These are phyloP conservation scores for Termitomyces sp. DNA, from an alignment of 768 basidiomycete species.

Conservation along the genomic window DNA sequence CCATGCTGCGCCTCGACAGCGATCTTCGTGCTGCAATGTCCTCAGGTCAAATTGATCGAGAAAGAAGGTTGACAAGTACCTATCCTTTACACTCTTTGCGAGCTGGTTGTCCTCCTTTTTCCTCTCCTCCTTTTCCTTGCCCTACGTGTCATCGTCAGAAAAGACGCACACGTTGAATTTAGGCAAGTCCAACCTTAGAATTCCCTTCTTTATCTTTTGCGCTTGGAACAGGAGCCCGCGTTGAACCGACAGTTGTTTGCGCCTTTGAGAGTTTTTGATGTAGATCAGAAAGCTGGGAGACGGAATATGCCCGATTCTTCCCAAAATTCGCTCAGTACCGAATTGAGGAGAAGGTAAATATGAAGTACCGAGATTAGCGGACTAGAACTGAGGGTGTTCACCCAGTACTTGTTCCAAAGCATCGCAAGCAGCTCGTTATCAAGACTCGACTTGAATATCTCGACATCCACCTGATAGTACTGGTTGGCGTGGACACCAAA, in stretches of 20 bases:
- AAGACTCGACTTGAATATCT: conserved; percentile 89
- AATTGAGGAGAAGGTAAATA: background rate
- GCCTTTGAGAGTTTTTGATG: conserved; percentile 85
- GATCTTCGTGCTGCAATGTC: conserved; percentile 65
- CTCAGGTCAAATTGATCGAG: background rate
- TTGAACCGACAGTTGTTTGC: conserved; percentile 47
- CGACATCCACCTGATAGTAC: conserved; percentile 92
- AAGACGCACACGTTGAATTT: background rate
- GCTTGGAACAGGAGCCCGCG: conserved; percentile 51
- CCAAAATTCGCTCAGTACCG: background rate
- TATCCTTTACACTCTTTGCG: conserved; percentile 86
- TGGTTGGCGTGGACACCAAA: conserved; percentile 98
- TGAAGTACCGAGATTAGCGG: conserved; percentile 76
- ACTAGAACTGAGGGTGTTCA: conserved; percentile 92
- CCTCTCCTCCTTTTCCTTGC: conserved; percentile 60
- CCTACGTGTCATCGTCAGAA: conserved; percentile 12
- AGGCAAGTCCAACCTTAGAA: conserved; percentile 35
- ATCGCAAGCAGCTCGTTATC: conserved; percentile 85
- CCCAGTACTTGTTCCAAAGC: conserved; percentile 99
- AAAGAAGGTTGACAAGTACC: conserved; percentile 37
- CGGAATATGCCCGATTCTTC: conserved; percentile 94
- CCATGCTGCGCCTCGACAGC: conserved; percentile 91
- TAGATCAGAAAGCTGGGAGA: conserved; percentile 84
- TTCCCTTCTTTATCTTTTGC: conserved; percentile 45
- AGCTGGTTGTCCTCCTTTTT: conserved; percentile 88